Base-by-base conservation (phyloP, 345 rosid genomes). In the Kernera saxatilis region DNA sequence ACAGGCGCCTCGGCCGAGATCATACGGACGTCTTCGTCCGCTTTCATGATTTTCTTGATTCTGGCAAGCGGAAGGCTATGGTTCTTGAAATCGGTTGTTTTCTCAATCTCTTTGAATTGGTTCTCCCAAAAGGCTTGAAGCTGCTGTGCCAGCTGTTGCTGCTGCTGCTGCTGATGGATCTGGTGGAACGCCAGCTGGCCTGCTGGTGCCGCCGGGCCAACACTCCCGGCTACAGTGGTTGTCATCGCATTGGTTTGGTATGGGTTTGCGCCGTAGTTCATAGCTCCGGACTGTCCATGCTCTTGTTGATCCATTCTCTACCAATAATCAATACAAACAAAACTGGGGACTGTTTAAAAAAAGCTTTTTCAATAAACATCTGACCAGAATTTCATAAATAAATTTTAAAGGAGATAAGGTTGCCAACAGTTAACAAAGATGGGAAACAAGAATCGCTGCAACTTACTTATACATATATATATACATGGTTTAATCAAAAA, bases 21-120 rank as follows among this genome's bases (percentile, higher is more conserved):
- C 99, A 91, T 93, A 72, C 93, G 86, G 37, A 93, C 99, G 35
- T 93, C 98, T 72, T 93, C 98, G 8, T 93, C 98, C 0, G 98
- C 98, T 76, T 93, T 93, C 99, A 93, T 93, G 88, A 93, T 93
- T 77, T 93, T 93, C 88, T 93, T 93, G 83, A 93, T 93, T 80
- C 99, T 87, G 0, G 97, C 97, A 3, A 93, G 64, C 1, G 99
- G 97, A 75, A 94, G 92, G 83, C 91, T 91, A 64, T 94, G 99
- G 79, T 87, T 87, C 86, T 88, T 93, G 80, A 93, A 93, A 74
- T 91, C 98, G 0, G 87, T 78, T 26, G 88, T 89, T 56, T 84
- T 86, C 64, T 87, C 96, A 1, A 94, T 85, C 46, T 94, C 97
- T 61, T 88, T 88, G 79, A 82, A 83, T 65, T 94, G 99, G 26